Evolutionary conservation across 768 basidiomycete species (phyloP).

Genomic region (Serendipita vermifera): DNA sequence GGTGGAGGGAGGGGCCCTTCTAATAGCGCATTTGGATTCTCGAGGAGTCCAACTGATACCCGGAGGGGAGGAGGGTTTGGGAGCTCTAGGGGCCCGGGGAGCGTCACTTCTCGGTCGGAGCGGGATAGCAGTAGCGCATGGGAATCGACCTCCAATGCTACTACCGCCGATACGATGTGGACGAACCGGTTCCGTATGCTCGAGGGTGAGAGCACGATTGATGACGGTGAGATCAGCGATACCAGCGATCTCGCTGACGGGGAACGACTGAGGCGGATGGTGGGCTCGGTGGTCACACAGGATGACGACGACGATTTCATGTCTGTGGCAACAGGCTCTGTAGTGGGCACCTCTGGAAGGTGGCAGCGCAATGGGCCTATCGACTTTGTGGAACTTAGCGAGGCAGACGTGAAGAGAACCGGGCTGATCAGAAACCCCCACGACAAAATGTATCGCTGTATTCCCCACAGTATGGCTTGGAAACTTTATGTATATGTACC

Average conservation of each 20-base stretch:
- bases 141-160: conserved; percentile 2
- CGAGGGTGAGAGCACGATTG: background rate
- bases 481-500: conserved; percentile 1
- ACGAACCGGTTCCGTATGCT: background rate
- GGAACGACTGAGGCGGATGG: background rate
- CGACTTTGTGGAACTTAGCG: conserved; percentile 3
- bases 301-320: background rate
- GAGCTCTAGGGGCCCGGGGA: background rate
- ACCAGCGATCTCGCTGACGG: background rate
- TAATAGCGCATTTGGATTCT: background rate
- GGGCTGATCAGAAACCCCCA: background rate
- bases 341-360: background rate
- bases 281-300: background rate
- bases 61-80: too few relatives aligned
- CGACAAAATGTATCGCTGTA: background rate
- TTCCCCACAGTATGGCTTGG: background rate
- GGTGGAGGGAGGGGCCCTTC: background rate
- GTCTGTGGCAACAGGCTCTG: background rate
- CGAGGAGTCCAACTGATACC: background rate
- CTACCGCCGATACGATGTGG: background rate
- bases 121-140: background rate
- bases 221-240: background rate
- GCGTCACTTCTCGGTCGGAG: background rate
- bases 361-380: background rate
- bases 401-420: background rate